phyloP scores from a whole-genome alignment of 805 yeast species.

The Barnettozyma botsteinii region DNA sequence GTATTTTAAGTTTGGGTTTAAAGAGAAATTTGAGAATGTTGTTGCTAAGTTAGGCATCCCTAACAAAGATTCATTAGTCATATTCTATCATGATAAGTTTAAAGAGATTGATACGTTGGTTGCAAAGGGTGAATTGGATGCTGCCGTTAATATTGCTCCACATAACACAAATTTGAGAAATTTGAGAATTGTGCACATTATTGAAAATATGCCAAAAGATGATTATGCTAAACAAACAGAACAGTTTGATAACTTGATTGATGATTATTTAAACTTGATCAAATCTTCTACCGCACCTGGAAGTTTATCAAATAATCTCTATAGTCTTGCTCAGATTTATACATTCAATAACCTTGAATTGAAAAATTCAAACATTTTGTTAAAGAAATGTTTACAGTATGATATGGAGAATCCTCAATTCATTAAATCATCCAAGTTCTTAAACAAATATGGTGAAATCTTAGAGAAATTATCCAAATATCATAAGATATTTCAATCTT shows the following conservation, averaged over 20 bases:
- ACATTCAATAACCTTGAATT: conserved; percentile 48
- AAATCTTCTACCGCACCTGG: conserved; percentile 14
- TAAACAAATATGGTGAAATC: conserved; percentile 35
- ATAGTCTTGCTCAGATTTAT: conserved; percentile 33
- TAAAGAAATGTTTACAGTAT: conserved; percentile 61
- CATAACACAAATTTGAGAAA: conserved; percentile 32
- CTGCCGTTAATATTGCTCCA: conserved; percentile 39
- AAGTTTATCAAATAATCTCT: conserved; percentile 24
- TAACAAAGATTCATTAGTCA: conserved; percentile 13
- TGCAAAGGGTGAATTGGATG: conserved; percentile 27
- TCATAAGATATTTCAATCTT: conserved; percentile 39
- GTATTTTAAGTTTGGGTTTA: conserved; percentile 47
- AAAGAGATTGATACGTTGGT: conserved; percentile 16
- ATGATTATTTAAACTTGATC: conserved; percentile 25
- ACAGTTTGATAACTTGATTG: conserved; percentile 19
- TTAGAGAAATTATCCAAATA: conserved; percentile 32
- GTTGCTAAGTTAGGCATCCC: not conserved
- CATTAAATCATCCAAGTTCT: conserved; percentile 48
- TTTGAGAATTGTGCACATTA: conserved; percentile 28
- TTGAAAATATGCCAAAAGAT: conserved; percentile 11
- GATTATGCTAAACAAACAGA: conserved; percentile 10
- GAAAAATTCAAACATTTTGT: conserved; percentile 35
- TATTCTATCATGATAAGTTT: conserved; percentile 16
- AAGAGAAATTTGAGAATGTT: conserved; percentile 29
- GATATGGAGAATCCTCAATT: conserved; percentile 71